These are phyloP conservation scores for Cercospora citrullina DNA, from an alignment of 2,329 filamentous ascomycete species.

Conservation along the genomic window DNA sequence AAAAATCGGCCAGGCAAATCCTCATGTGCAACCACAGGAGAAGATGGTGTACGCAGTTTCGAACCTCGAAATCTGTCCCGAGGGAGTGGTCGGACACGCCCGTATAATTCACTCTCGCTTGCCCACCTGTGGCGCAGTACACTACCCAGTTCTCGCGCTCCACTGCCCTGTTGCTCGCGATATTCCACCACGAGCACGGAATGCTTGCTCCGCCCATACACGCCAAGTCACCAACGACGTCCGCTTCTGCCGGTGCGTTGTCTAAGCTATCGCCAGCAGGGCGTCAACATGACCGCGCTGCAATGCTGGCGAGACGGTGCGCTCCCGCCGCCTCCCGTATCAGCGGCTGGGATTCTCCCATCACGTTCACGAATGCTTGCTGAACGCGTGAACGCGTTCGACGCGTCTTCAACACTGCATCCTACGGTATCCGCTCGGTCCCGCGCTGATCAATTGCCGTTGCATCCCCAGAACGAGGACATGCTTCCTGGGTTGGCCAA, in stretches of 20 bases:
- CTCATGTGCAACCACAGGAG: not conserved
- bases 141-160: constrained; percentile 11
- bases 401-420: constrained; percentile 10
- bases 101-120: constrained; percentile 17
- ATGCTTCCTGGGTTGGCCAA: not conserved
- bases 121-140: constrained; percentile 15
- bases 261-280: not conserved
- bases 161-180: constrained; percentile 13
- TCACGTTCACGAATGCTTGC: constrained; percentile 1
- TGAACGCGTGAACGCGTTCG: constrained; percentile 11
- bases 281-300: not conserved
- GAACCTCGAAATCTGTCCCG: not conserved
- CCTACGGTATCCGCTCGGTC: constrained; percentile 4
- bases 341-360: constrained; percentile 7
- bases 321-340: not conserved
- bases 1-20: not conserved
- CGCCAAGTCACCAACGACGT: constrained; percentile 11
- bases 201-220: constrained; percentile 8
- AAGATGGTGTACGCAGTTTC: not conserved
- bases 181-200: not conserved
- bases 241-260: constrained; percentile 1
- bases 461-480: not conserved
- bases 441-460: constrained; percentile 10
- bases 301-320: constrained; percentile 9
- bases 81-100: constrained; percentile 9